Evolutionary conservation across 805 yeast genomes (phyloP).

Genomic region (Yamadazyma ubonensis): DNA sequence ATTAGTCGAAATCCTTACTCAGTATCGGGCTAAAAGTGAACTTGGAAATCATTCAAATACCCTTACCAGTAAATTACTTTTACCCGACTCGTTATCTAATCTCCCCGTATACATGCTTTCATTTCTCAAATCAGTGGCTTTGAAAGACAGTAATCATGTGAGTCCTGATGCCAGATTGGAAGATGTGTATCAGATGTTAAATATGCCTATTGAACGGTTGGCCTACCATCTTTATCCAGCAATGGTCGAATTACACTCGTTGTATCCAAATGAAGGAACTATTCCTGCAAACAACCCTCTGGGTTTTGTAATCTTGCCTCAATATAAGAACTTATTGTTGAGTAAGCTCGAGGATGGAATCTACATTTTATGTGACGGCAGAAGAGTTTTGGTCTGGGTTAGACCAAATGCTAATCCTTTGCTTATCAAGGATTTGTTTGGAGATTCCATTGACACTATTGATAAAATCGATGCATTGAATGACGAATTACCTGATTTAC

Average conservation of each 20-base stretch:
- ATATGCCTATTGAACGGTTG: conserved; percentile 55
- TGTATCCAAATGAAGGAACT: conserved; percentile 54
- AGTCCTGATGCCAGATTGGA: conserved; percentile 65
- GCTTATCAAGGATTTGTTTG: conserved; percentile 74
- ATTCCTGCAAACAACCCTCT: conserved; percentile 34
- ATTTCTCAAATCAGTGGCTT: conserved; percentile 65
- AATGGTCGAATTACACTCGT: conserved; percentile 66
- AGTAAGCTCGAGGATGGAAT: conserved; percentile 65
- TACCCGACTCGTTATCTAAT: conserved; percentile 78
- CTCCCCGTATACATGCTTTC: conserved; percentile 67
- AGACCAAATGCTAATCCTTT: conserved; percentile 66
- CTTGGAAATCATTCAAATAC: conserved; percentile 35
- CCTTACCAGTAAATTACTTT: conserved; percentile 57
- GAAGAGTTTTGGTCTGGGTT: conserved; percentile 57
- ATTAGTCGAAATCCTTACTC: conserved; percentile 45
- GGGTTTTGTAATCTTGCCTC: conserved; percentile 50
- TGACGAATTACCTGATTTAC: conserved; percentile 66
- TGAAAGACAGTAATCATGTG: conserved; percentile 49
- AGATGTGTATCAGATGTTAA: conserved; percentile 49
- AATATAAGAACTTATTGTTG: conserved; percentile 43
- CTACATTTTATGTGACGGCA: conserved; percentile 73
- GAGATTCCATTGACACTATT: conserved; percentile 45
- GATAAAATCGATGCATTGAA: conserved; percentile 47
- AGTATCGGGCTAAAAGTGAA: conserved; percentile 51
- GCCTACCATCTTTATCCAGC: conserved; percentile 76